Percentiles rank a stretch among this genome's conserved stretches.
Conservation (phyloP, 1,284 basidiomycete species). For the Trichosporon coremiiforme region DNA sequence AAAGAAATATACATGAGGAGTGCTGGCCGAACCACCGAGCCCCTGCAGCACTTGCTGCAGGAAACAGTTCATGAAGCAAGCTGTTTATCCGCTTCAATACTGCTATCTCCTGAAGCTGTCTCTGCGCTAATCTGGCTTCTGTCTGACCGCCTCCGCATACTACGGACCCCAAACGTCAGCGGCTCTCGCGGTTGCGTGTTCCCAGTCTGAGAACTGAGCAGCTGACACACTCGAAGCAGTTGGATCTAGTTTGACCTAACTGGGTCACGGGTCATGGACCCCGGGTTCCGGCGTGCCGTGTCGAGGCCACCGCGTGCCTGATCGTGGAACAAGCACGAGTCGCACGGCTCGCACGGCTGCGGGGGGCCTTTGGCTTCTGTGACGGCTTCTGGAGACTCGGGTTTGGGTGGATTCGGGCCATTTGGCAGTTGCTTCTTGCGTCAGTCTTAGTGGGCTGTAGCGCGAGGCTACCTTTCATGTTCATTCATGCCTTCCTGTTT, state of each 20-base stretch:
- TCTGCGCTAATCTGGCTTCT: not conserved
- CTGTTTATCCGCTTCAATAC: not conserved
- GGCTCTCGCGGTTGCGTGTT: not conserved
- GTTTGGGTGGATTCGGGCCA: not conserved
- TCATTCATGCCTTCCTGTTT: not conserved
- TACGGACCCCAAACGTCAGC: not conserved
- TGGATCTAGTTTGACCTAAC: no score
- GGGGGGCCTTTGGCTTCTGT: not conserved
- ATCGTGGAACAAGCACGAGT: not conserved
- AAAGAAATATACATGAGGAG: not conserved
- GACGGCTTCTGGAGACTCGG: not conserved
- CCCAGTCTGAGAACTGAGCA: not conserved
- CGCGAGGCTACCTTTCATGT: not conserved
- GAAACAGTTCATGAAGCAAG: not conserved
- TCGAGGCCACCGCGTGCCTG: not conserved
- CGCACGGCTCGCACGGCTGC: not conserved
- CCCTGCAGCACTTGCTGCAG: not conserved
- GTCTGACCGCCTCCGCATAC: not conserved
- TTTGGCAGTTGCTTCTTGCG: not conserved
- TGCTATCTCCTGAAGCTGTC: not conserved
- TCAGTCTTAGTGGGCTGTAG: not conserved
- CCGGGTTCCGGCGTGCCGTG: not conserved
- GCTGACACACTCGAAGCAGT: not conserved
- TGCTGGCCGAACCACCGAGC: not conserved
- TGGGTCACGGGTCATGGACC: not conserved